Percentiles rank a stretch among this genome's conserved stretches.
Conservation (phyloP, 2,329 filamentous ascomycete species). For the Emergomyces orientalis region DNA sequence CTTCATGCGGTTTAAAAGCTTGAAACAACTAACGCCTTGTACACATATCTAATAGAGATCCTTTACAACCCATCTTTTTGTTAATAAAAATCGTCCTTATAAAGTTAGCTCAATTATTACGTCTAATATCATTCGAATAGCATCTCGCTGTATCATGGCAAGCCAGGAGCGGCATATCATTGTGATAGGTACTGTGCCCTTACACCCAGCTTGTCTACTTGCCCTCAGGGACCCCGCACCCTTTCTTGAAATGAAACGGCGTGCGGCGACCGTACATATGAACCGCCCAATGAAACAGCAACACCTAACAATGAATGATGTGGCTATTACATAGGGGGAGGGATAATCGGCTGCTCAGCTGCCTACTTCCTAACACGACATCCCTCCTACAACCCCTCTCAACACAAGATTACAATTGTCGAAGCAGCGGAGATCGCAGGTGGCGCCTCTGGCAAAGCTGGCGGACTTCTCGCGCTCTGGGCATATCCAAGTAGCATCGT, state of each 20-base stretch:
- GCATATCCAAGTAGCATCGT: conserved; percentile 81
- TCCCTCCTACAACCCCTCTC: conserved; percentile 62
- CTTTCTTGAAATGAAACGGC: not conserved
- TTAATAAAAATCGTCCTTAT: not conserved
- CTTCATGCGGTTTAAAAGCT: not conserved
- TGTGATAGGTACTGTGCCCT: conserved; percentile 28
- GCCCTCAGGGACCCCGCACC: not conserved
- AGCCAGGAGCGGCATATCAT: conserved; percentile 31
- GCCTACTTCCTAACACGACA: conserved; percentile 89
- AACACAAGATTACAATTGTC: conserved; percentile 72
- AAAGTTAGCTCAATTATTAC: not conserved
- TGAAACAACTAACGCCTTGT: not conserved
- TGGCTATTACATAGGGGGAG: conserved; percentile 53
- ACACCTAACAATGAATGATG: not conserved
- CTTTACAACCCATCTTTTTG: not conserved
- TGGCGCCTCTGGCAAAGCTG: conserved; percentile 91
- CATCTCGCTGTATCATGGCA: conserved; percentile 10
- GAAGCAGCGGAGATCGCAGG: conserved; percentile 79
- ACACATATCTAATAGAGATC: not conserved
- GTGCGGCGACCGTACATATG: not conserved
- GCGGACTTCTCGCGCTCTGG: conserved; percentile 82
- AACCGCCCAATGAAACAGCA: not conserved
- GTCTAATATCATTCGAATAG: not conserved
- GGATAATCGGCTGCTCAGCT: conserved; percentile 84
- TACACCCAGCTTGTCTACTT: not conserved